Evolutionary conservation across 306 rosid genomes (phyloP), one percentile per base, ranked within the genome.

Genomic region (Chamaecrista fasciculata): DNA sequence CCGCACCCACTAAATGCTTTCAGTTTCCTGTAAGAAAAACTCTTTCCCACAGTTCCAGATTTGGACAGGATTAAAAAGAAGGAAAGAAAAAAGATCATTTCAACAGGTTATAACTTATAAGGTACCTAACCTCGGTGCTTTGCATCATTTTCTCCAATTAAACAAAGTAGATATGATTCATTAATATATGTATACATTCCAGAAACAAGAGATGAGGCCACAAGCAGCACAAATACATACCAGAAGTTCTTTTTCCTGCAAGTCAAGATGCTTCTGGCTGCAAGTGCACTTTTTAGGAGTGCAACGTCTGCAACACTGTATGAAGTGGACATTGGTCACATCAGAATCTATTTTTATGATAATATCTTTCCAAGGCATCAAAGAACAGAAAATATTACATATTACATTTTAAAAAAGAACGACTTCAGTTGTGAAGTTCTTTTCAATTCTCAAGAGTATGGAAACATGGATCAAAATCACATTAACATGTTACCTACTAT

Each of bases 231-330:
- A 71, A 44, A 75, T 44, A 44, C 84, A 43, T 69, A 94, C 98
- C 89, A 9, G 39, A 36, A 94, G 84, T 72, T 94, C 99, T 77
- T 80, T 94, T 85, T 91, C 85, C 75, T 88, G 99, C 68, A 42
- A 43, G 48, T 81, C 69, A 70, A 94, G 67, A 28, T 76, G 67
- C 69, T 33, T 39, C 69, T 78, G 95, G 46, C 73, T 85, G 86
- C 98, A 81, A 42, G 66, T 86, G 71, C 91, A 88, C 78, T 82
- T n/a, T n/a, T n/a, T 85, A 65, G 77, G 79, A 46, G 67, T 60
- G 75, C 87, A 85, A 21, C 80, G 72, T 78, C 77, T 83, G 76
- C 69, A 59, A 71, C 79, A 55, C 99, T 94, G 50, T 42, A 58
- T 29, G 10, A 79, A 49, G 69, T 23, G 70, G 47, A 70, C 33